These are phyloP conservation scores for Kregervanrija pseudodelftensis DNA, from an alignment of 805 yeast genomes.

Conservation along the genomic window DNA sequence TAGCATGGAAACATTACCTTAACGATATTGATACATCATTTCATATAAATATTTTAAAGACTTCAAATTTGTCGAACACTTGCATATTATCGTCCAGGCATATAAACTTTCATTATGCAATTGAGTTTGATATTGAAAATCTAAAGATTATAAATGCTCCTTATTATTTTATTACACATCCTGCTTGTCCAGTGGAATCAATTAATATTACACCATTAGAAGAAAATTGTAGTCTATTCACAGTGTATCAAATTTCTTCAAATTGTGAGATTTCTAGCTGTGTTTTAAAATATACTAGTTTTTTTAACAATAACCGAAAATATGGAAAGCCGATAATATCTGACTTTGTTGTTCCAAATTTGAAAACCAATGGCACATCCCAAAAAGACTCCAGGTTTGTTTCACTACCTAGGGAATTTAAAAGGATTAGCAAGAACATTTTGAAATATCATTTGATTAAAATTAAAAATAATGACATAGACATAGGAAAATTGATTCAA, in stretches of 20 bases:
- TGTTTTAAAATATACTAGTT: slow-evolving; percentile 6
- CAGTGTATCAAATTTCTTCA: slow-evolving; percentile 1
- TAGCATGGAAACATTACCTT: slow-evolving; percentile 72
- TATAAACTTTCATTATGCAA: slow-evolving; percentile 21
- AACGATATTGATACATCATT: slow-evolving; percentile 49
- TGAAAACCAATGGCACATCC: neutral
- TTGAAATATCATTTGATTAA: too few species aligned
- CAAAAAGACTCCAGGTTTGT: too few species aligned
- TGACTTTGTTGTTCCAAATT: neutral
- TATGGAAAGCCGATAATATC: neutral
- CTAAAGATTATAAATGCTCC: slow-evolving; percentile 18
- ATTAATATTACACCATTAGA: slow-evolving; percentile 4
- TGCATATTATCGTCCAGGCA: slow-evolving; percentile 27
- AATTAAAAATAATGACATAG: too few species aligned
- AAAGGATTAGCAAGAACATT: too few species aligned
- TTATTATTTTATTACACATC: slow-evolving; percentile 18
- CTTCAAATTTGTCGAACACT: slow-evolving; percentile 6
- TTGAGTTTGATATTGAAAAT: slow-evolving; percentile 23
- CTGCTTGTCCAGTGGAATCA: slow-evolving; percentile 13
- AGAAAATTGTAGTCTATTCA: slow-evolving; percentile 1
- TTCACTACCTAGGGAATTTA: too few species aligned
- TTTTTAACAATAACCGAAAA: slow-evolving; percentile 1
- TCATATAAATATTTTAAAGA: slow-evolving; percentile 25
- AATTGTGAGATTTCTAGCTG: slow-evolving; percentile 18
- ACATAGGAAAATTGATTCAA: too few species aligned